A percentile compares a stretch with the other conserved stretches of the same genome.
phyloP scores from a whole-genome alignment of 495 filamentous ascomycete genomes.

The Tuber microsphaerosporum region DNA sequence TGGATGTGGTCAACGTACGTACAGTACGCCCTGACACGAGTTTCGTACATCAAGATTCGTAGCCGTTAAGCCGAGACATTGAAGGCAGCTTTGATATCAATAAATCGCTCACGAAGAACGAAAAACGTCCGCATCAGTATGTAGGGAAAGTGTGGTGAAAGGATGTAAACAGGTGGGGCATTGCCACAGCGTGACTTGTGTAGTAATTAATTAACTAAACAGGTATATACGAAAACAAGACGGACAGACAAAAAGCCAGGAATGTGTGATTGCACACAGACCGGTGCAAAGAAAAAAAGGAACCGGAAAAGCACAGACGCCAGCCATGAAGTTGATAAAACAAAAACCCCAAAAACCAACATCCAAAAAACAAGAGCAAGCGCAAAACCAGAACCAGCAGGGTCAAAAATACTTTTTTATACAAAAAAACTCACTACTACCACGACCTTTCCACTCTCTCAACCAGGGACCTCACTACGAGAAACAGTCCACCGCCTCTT shows the following conservation, averaged over 20 bases:
- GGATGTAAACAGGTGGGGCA: too few species aligned
- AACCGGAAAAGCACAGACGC: conserved; percentile 7
- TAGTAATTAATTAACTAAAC: neutral
- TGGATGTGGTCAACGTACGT: too few species aligned
- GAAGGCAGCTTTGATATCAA: too few species aligned
- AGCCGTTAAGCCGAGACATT: too few species aligned
- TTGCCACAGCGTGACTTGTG: too few species aligned
- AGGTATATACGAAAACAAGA: neutral
- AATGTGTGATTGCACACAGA: conserved; percentile 3
- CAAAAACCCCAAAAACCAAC: neutral
- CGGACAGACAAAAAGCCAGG: neutral
- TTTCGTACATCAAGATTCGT: too few species aligned
- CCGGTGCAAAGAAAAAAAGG: neutral
- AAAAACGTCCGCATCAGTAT: neutral
- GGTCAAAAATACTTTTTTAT: conserved; percentile 12
- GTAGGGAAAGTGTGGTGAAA: neutral
- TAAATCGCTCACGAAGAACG: too few species aligned
- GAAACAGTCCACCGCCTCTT: conserved; percentile 36
- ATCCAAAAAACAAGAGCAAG: neutral
- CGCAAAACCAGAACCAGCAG: neutral
- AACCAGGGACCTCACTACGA: conserved; percentile 29
- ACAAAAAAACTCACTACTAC: neutral
- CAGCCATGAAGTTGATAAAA: conserved; percentile 20
- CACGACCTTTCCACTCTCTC: neutral
- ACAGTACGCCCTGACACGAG: too few species aligned